Evolutionary conservation across 306 rosid species (phyloP), one percentile per base, ranked within the genome.

Genomic region (Chamaecrista fasciculata): DNA sequence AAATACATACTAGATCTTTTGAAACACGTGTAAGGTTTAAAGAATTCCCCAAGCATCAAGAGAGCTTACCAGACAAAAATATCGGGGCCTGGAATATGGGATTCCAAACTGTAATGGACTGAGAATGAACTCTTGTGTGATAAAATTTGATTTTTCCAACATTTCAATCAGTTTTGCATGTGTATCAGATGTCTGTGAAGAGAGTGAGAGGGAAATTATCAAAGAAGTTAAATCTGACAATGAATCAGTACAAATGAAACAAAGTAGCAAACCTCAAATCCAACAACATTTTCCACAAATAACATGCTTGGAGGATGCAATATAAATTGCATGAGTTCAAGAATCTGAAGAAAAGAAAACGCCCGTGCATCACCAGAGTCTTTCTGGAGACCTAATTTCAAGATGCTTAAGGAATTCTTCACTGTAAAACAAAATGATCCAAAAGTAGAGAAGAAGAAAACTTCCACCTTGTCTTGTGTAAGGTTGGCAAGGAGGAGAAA

Each of bases 401-500:
- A 59, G 65, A 68, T 60, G 40, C 56, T 66, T 66, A 72, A 83
- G 72, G 50, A 73, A 76, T 14, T 48, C 77, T 59, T 43, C 47
- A n/a, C 68, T 55, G 75, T 49, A 16, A 3, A 69, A 60, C 37
- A 77, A 24, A 59, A 3, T 44, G 20, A 64, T 21, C 66, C 37
- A n/a, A 25, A 53, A 19, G 33, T 79, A 6, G 34, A 62, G 51
- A 75, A 58, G 55, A 59, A 51, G 36, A 49, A 53, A 74, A 26
- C 31, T 28, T 9, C 71, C 71, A 86, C 99, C 96, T 84, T 94
- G 99, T 80, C 99, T 80, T 7, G 99, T 91, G 80, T 94, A 91
- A 21, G 99, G 99, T 80, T 94, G 99, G 81, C 99, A 94, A 37
- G 99, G 99, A 78, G 97, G 97, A 64, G 99, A 94, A 76, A 91